These are phyloP conservation scores for Mikania micrantha DNA, from an alignment of 129 eudicot genomes.

Conservation along the genomic window DNA sequence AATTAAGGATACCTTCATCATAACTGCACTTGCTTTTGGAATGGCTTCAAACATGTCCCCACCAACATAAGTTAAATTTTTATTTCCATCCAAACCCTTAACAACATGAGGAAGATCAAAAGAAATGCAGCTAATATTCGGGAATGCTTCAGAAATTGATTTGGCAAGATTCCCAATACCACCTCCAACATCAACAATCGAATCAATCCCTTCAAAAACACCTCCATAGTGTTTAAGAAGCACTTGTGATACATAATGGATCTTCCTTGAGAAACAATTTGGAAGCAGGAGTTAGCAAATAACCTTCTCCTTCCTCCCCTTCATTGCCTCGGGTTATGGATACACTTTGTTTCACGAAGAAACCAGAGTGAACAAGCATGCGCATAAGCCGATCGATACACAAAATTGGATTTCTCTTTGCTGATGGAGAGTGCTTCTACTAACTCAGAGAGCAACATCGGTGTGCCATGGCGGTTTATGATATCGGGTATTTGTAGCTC, in stretches of 20 bases:
- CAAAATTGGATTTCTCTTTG: background rate
- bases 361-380: slow-evolving; percentile 3
- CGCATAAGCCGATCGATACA: background rate
- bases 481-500: background rate
- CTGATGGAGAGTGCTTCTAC: background rate
- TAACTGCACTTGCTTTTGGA: slow-evolving; percentile 10
- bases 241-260: background rate
- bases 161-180: slow-evolving; percentile 29
- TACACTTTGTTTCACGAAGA: background rate
- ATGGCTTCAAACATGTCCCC: slow-evolving; percentile 21
- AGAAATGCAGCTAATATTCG: background rate
- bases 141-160: slow-evolving; percentile 17
- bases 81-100: slow-evolving; percentile 10
- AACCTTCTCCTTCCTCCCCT: slow-evolving; percentile 7
- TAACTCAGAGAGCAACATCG: slow-evolving; percentile 4
- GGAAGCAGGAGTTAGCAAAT: slow-evolving; percentile 20
- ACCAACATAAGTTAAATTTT: slow-evolving; percentile 10
- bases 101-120: slow-evolving; percentile 38
- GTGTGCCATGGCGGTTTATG: background rate
- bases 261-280: slow-evolving; percentile 22
- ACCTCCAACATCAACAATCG: slow-evolving; percentile 38
- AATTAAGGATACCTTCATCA: background rate
- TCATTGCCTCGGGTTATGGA: background rate
- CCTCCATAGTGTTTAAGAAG: background rate
- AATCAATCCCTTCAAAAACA: slow-evolving; percentile 7